Evolutionary conservation across 371 early-diverging fungal species (phyloP).

Genomic region (Rhizopus microsporus): DNA sequence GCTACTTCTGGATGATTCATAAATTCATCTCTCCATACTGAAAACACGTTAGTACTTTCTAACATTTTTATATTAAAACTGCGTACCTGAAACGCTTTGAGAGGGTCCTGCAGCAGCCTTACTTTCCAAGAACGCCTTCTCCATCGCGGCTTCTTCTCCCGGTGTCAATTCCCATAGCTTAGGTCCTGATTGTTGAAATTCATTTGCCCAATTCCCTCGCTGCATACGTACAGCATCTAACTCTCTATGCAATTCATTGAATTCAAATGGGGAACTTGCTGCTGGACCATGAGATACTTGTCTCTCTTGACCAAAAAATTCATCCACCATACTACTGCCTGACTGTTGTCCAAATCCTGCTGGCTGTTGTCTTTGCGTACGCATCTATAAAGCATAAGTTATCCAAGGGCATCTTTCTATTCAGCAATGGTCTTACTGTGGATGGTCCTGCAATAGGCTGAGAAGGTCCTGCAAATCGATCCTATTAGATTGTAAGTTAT

Average conservation of each 20-base stretch:
- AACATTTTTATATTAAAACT: constrained; percentile 1
- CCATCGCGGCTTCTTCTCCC: constrained; percentile 63
- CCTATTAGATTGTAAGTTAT: constrained; percentile 17
- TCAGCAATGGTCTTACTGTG: constrained; percentile 20
- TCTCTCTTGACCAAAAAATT: constrained; percentile 62
- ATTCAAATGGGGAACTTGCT: constrained; percentile 39
- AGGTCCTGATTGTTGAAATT: constrained; percentile 54
- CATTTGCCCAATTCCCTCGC: constrained; percentile 53
- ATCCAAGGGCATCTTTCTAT: neutral
- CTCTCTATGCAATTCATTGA: constrained; percentile 55
- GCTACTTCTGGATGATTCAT: constrained; percentile 56
- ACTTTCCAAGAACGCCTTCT: constrained; percentile 58
- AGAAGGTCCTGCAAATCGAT: constrained; percentile 40
- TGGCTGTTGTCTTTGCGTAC: constrained; percentile 26
- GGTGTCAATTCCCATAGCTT: constrained; percentile 59
- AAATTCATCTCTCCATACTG: constrained; percentile 64
- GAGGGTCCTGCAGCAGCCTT: constrained; percentile 37
- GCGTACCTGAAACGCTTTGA: constrained; percentile 33
- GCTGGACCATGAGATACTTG: constrained; percentile 14
- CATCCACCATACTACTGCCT: constrained; percentile 48
- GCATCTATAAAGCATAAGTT: constrained; percentile 16
- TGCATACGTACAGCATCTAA: constrained; percentile 51
- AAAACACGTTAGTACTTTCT: constrained; percentile 1
- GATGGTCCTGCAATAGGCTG: constrained; percentile 37
- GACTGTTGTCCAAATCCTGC: constrained; percentile 24